Conservation (phyloP, 306 rosid species). For the Cotoneaster glaucophyllus region DNA sequence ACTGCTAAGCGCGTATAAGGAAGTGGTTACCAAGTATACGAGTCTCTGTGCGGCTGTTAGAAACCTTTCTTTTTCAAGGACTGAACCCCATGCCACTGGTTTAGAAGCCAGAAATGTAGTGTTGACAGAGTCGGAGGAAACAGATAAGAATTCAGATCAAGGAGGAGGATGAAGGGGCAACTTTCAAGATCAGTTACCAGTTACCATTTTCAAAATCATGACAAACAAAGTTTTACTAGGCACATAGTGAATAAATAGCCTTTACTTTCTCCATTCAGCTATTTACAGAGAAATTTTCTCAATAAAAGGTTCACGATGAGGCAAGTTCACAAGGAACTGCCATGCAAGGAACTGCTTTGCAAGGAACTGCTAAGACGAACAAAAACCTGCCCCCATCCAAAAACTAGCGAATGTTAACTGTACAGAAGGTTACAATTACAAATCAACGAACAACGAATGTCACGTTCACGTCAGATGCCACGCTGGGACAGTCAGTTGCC, state of each 20-base stretch:
- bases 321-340: background rate
- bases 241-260: no score
- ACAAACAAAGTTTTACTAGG: background rate
- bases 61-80: conserved; percentile 28
- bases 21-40: conserved; percentile 48
- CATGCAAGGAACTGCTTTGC: background rate
- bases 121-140: background rate
- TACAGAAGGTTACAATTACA: conserved; percentile 23
- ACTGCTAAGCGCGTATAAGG: conserved; percentile 43
- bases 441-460: conserved; percentile 42
- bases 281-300: background rate
- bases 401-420: background rate
- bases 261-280: background rate
- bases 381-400: background rate
- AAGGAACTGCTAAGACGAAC: background rate
- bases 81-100: conserved; percentile 28
- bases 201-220: background rate
- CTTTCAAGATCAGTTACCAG: background rate
- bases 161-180: background rate
- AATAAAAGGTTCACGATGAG: conserved; percentile 3
- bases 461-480: conserved; percentile 28
- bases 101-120: conserved; percentile 14
- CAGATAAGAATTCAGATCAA: conserved; percentile 1
- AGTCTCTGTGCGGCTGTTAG: conserved; percentile 30
- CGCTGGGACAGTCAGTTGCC: conserved; percentile 10